phyloP scores from a whole-genome alignment of 768 basidiomycete species.

The Cystobasidium onofrii region DNA sequence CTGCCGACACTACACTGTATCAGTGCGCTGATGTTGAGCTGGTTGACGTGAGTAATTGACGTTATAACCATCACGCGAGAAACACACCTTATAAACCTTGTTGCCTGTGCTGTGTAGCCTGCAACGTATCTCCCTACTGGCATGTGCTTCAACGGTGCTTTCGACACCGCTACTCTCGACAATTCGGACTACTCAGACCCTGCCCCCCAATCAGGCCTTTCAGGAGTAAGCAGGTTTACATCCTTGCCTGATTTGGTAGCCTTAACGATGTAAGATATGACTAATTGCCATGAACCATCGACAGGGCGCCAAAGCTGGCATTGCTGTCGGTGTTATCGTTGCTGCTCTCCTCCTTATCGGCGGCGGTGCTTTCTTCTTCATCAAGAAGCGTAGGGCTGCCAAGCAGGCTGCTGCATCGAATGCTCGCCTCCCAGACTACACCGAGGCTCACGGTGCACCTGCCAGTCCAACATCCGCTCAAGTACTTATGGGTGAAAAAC shows the following conservation, averaged over 20 bases:
- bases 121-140: background rate
- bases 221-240: background rate
- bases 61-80: too few relatives aligned
- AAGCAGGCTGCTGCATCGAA: background rate
- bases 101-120: background rate
- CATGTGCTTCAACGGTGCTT: conserved; percentile 20
- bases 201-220: conserved; percentile 1
- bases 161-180: background rate
- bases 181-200: background rate
- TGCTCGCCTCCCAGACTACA: background rate
- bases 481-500: background rate
- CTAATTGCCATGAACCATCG: background rate
- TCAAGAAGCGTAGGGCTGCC: background rate
- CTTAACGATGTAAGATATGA: too few relatives aligned
- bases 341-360: conserved; percentile 4
- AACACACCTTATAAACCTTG: too few relatives aligned
- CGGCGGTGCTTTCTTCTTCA: background rate
- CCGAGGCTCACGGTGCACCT: background rate
- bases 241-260: too few relatives aligned
- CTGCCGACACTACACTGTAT: background rate
- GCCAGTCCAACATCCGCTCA: background rate
- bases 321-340: conserved; percentile 12
- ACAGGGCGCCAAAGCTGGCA: conserved; percentile 24
- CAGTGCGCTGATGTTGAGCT: background rate
- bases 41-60: background rate